Percentiles rank a stretch among this genome's conserved stretches.
These are phyloP conservation scores for Thelephora aurantiotincta DNA, from an alignment of 768 basidiomycete genomes.

Conservation along the genomic window DNA sequence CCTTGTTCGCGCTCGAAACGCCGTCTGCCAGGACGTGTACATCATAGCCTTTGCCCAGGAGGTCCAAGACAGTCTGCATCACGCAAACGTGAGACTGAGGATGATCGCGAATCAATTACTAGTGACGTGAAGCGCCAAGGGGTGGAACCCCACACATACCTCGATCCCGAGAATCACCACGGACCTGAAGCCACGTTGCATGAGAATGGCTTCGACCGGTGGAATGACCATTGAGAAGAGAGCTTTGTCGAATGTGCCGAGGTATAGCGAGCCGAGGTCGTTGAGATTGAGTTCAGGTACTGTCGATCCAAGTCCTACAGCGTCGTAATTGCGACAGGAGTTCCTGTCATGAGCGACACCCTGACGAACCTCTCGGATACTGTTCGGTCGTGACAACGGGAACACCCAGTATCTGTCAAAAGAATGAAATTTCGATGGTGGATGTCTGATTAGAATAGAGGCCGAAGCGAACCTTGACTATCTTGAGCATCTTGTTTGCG, in stretches of 20 bases:
- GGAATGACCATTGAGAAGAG: constrained; percentile 79
- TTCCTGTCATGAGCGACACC: neutral
- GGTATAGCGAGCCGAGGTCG: constrained; percentile 38
- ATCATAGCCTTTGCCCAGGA: constrained; percentile 32
- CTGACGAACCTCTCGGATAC: constrained; percentile 51
- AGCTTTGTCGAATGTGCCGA: constrained; percentile 60
- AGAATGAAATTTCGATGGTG: neutral
- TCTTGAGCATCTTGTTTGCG: constrained; percentile 60
- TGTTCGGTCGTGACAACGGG: constrained; percentile 78
- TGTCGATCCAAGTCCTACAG: constrained; percentile 52
- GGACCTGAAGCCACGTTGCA: constrained; percentile 31
- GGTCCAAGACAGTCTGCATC: constrained; percentile 66
- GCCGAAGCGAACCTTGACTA: constrained; percentile 41
- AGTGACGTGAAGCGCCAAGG: neutral
- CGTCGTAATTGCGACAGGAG: neutral
- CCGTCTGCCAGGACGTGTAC: constrained; percentile 75
- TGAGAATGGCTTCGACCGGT: constrained; percentile 41
- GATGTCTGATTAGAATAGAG: neutral
- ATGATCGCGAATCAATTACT: neutral
- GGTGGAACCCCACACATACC: constrained; percentile 25
- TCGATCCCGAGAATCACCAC: constrained; percentile 83
- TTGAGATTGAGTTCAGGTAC: constrained; percentile 43
- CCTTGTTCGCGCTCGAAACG: constrained; percentile 67
- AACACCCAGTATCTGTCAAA: constrained; percentile 39
- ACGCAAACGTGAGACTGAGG: constrained; percentile 78